A percentile compares a stretch with the other conserved stretches of the same genome.
Evolutionary conservation across 1,139 yeast species (phyloP).

Genomic region (Suhomyces bribrorum): DNA sequence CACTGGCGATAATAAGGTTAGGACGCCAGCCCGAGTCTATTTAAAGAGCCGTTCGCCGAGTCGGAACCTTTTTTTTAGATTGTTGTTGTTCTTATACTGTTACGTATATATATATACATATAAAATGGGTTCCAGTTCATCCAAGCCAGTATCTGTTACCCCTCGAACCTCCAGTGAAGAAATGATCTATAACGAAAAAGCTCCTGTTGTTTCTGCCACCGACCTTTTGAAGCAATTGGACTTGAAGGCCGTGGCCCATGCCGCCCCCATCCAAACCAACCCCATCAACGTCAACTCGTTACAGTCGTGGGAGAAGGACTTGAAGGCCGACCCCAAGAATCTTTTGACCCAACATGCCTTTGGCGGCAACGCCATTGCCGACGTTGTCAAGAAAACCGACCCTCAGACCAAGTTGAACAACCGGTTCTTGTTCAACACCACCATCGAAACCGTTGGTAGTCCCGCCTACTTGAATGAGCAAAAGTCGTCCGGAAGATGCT

Average conservation of each 20-base stretch:
- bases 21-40: too few species aligned
- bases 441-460: constrained; percentile 63
- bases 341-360: constrained; percentile 60
- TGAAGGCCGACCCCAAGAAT: constrained; percentile 55
- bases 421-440: constrained; percentile 57
- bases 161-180: not conserved
- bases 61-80: too few species aligned
- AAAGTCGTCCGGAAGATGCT: constrained; percentile 75
- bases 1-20: too few species aligned
- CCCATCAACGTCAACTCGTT: constrained; percentile 13
- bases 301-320: constrained; percentile 49
- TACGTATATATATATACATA: too few species aligned
- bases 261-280: constrained; percentile 2
- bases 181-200: not conserved
- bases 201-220: constrained; percentile 2
- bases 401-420: constrained; percentile 28
- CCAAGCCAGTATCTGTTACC: too few species aligned
- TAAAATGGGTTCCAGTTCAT: too few species aligned
- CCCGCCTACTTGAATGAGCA: constrained; percentile 69
- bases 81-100: too few species aligned
- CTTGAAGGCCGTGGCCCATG: constrained; percentile 12
- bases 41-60: too few species aligned
- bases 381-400: constrained; percentile 42
- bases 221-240: constrained; percentile 7
- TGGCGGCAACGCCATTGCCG: constrained; percentile 49